Percentiles rank a stretch among this genome's conserved stretches.
These are phyloP conservation scores for Basipetospora chlamydospora DNA, from an alignment of 2,329 filamentous ascomycete genomes.

Conservation along the genomic window DNA sequence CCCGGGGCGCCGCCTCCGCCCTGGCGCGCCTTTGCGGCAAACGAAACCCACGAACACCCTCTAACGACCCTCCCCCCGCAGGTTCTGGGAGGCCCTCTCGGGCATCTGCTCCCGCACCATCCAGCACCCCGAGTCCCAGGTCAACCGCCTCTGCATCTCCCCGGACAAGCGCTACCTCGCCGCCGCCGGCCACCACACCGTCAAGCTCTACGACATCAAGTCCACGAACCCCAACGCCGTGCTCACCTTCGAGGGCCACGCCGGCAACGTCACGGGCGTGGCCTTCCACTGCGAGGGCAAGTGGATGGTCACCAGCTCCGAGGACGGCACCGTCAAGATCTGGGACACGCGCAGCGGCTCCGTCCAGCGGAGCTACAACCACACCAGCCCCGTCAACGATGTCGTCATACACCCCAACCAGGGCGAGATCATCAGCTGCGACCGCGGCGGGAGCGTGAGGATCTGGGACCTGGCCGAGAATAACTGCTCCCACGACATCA, in stretches of 20 bases:
- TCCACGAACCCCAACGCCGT: conserved; percentile 92
- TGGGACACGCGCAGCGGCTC: conserved; percentile 82
- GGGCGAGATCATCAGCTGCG: conserved; percentile 93
- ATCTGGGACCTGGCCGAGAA: conserved; percentile 97
- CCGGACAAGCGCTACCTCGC: conserved; percentile 95
- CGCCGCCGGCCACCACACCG: conserved; percentile 62
- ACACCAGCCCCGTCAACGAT: conserved; percentile 82
- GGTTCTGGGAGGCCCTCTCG: conserved; percentile 96
- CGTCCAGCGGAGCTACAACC: conserved; percentile 85
- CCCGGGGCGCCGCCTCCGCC: conserved; percentile 8
- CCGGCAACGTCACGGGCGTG: conserved; percentile 87
- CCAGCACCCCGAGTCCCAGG: conserved; percentile 93
- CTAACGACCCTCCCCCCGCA: conserved; percentile 19
- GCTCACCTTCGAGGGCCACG: conserved; percentile 90
- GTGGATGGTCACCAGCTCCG: conserved; percentile 98
- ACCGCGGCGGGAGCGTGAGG: conserved; percentile 79
- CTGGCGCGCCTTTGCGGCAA: too few species aligned
- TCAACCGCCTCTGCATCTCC: conserved; percentile 95
- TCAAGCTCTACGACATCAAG: conserved; percentile 98
- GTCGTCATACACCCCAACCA: conserved; percentile 99
- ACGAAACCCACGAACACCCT: conserved; percentile 7
- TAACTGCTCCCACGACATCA: conserved; percentile 89
- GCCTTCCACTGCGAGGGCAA: conserved; percentile 98
- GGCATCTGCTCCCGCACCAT: conserved; percentile 97
- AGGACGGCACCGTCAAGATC: conserved; percentile 93